A percentile compares a stretch with the other conserved stretches of the same genome.
Evolutionary conservation across 495 filamentous ascomycete genomes (phyloP).

Genomic region (Pseudoneurospora amorphoporcata): DNA sequence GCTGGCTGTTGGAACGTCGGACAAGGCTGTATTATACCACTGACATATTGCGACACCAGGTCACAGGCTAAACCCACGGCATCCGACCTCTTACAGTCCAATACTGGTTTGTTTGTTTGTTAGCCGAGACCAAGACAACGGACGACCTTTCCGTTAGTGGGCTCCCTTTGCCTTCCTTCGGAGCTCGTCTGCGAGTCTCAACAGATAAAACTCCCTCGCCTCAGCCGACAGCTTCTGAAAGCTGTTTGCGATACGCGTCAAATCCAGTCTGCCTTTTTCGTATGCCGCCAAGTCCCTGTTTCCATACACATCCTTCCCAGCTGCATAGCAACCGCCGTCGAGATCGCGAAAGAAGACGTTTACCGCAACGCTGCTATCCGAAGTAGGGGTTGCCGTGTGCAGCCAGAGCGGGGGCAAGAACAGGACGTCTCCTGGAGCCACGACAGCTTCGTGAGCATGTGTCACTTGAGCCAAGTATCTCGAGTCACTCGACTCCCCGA

Average conservation of each 20-base stretch:
- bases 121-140: not conserved
- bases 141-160: not conserved
- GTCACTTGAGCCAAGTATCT: conserved; percentile 38
- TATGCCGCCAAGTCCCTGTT: conserved; percentile 80
- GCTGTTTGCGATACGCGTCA: conserved; percentile 54
- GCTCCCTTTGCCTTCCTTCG: conserved; percentile 10
- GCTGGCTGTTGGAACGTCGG: not conserved
- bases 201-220: conserved; percentile 63
- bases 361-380: conserved; percentile 58
- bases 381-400: conserved; percentile 62
- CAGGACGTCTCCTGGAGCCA: conserved; percentile 63
- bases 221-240: conserved; percentile 59
- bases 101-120: too few species aligned
- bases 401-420: conserved; percentile 77
- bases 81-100: not conserved
- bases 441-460: conserved; percentile 52
- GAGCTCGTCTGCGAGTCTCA: conserved; percentile 64
- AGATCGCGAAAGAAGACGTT: conserved; percentile 80
- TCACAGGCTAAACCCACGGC: not conserved
- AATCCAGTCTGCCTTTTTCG: conserved; percentile 64
- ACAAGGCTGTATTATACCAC: not conserved
- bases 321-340: conserved; percentile 50
- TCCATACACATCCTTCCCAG: conserved; percentile 76
- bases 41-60: not conserved
- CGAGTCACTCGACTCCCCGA: conserved; percentile 13